Evolutionary conservation across 306 rosid genomes (phyloP).

Genomic region (Vicia villosa): DNA sequence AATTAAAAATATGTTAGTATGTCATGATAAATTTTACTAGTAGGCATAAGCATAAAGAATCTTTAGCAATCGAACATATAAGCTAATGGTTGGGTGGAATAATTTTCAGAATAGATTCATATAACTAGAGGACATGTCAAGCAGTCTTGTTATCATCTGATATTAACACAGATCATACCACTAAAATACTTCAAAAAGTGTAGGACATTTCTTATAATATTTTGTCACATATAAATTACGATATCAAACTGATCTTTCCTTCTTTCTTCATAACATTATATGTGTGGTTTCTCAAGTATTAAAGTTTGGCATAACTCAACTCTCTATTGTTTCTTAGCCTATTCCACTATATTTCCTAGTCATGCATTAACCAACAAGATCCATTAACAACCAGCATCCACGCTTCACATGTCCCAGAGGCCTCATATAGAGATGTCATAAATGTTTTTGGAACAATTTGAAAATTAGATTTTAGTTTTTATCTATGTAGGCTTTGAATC

Average conservation of each 20-base stretch:
- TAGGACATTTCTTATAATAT: not conserved
- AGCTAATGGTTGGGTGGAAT: constrained; percentile 9
- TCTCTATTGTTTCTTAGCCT: not conserved
- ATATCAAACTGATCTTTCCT: not conserved
- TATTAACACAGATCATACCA: not conserved
- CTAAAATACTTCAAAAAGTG: not conserved
- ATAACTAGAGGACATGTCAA: not conserved
- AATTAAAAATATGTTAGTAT: not conserved
- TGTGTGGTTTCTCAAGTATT: not conserved
- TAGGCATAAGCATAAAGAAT: not conserved
- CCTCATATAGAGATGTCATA: not conserved
- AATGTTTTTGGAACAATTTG: no score
- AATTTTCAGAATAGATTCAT: constrained; percentile 14
- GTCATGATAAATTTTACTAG: not conserved
- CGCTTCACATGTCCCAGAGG: not conserved
- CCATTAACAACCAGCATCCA: constrained; percentile 24
- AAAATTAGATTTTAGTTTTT: no score
- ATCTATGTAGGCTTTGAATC: not conserved
- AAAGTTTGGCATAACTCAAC: constrained; percentile 3
- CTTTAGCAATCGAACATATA: not conserved
- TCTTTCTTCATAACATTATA: not conserved
- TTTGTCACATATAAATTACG: constrained; percentile 4
- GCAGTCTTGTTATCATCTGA: constrained; percentile 13
- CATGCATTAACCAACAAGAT: constrained; percentile 19
- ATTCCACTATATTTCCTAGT: constrained; percentile 15